Percentiles rank a stretch among this genome's conserved stretches.
phyloP scores from a whole-genome alignment of 257 asterid species.

The Penstemon eatonii region DNA sequence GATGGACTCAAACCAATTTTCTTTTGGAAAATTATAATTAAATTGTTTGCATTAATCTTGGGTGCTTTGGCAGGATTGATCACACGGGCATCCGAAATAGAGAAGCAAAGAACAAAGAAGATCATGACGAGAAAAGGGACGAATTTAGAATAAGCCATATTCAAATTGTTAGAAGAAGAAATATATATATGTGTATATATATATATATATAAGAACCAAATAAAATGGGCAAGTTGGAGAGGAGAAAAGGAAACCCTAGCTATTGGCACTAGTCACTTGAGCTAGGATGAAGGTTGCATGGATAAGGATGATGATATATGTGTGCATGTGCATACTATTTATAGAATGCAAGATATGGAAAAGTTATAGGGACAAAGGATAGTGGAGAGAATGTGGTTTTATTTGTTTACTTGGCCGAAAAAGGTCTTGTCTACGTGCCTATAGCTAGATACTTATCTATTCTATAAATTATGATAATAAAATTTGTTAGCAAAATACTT shows the following conservation, averaged over 20 bases:
- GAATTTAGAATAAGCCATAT: slow-evolving; percentile 40
- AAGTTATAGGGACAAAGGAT: slow-evolving; percentile 33
- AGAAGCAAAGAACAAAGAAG: slow-evolving; percentile 15
- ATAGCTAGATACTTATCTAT: too few relatives aligned
- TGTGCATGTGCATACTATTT: slow-evolving; percentile 32
- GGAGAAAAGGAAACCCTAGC: neutral
- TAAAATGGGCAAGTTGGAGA: neutral
- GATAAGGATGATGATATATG: slow-evolving; percentile 23
- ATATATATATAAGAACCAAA: too few relatives aligned
- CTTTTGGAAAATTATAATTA: slow-evolving; percentile 11
- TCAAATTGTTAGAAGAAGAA: neutral
- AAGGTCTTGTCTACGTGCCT: slow-evolving; percentile 18
- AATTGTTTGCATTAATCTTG: neutral
- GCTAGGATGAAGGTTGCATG: slow-evolving; percentile 28
- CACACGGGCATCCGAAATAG: slow-evolving; percentile 27
- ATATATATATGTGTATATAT: neutral
- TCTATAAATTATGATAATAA: too few relatives aligned
- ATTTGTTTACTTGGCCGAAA: slow-evolving; percentile 39
- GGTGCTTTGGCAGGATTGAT: slow-evolving; percentile 3
- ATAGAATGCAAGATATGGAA: slow-evolving; percentile 27
- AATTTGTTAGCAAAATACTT: too few relatives aligned
- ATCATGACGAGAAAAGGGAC: slow-evolving; percentile 22
- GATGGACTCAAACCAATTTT: slow-evolving; percentile 33
- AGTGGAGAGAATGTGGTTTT: slow-evolving; percentile 59
- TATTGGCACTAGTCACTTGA: neutral